Percentiles rank a stretch among this genome's conserved stretches.
These are phyloP conservation scores for Vitis rotundifolia DNA, from an alignment of 164 flowering plant species.

Conservation along the genomic window DNA sequence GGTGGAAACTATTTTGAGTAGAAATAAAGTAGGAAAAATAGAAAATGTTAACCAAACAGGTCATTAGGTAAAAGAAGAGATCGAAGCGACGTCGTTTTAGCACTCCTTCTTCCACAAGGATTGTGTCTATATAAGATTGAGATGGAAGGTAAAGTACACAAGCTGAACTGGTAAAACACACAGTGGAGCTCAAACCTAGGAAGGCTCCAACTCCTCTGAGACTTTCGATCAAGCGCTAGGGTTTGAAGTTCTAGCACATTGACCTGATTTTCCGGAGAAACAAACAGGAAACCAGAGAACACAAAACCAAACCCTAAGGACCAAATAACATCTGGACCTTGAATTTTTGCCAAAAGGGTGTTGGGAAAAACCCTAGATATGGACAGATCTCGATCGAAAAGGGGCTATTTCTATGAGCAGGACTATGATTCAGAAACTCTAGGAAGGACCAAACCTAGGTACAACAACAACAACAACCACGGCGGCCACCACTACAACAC, in stretches of 20 bases:
- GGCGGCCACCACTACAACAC: slow-evolving; percentile 36
- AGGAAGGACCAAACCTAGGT: slow-evolving; percentile 57
- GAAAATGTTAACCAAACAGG: no score
- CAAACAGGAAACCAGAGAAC: background rate
- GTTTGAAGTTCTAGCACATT: background rate
- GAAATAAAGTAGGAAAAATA: no score
- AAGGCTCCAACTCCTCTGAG: slow-evolving; percentile 14
- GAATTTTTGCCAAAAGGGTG: background rate
- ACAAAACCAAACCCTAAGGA: background rate
- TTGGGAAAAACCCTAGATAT: slow-evolving; percentile 27
- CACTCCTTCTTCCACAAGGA: background rate
- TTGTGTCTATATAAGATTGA: no score
- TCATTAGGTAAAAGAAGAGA: no score
- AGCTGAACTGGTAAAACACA: background rate
- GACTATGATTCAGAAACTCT: slow-evolving; percentile 62
- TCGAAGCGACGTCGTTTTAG: background rate
- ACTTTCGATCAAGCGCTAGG: slow-evolving; percentile 18
- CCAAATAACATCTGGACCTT: background rate
- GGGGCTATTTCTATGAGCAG: slow-evolving; percentile 80
- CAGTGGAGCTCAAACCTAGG: slow-evolving; percentile 12
- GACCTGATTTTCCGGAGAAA: background rate
- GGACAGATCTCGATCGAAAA: slow-evolving; percentile 93
- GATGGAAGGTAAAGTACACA: background rate
- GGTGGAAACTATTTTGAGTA: no score
- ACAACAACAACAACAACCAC: slow-evolving; percentile 32